Conservation (phyloP, 2,329 filamentous ascomycete species). For the Fusarium newnesense region DNA sequence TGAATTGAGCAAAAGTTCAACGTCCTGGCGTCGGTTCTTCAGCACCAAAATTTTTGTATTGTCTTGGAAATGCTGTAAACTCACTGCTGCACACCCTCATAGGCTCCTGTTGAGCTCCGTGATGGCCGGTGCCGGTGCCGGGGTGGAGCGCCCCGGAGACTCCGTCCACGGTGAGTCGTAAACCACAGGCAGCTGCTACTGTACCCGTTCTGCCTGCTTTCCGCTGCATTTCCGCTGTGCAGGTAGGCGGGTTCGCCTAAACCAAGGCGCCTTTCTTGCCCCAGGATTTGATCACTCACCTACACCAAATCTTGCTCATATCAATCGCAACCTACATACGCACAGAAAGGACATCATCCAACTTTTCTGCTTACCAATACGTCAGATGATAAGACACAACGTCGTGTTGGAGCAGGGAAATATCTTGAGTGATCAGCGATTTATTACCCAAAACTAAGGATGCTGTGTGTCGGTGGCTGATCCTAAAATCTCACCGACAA, state of each 20-base stretch:
- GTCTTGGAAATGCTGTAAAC: background rate
- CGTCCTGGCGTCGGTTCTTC: too few relatives aligned
- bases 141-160: conserved; percentile 25
- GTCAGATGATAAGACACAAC: conserved; percentile 19
- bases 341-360: conserved; percentile 5
- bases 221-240: conserved; percentile 12
- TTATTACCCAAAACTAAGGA: conserved; percentile 7
- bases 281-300: conserved; percentile 24
- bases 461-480: conserved; percentile 23
- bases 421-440: conserved; percentile 32
- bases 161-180: background rate
- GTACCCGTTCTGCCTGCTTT: conserved; percentile 2
- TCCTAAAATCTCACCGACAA: conserved; percentile 35
- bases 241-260: conserved; percentile 18
- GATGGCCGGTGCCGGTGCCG: conserved; percentile 4
- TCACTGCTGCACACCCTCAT: background rate
- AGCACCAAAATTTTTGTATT: too few relatives aligned
- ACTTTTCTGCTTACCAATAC: conserved; percentile 36
- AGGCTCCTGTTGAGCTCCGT: background rate
- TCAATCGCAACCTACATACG: conserved; percentile 16
- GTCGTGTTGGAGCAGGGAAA: conserved; percentile 6
- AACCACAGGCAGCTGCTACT: background rate
- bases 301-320: conserved; percentile 11
- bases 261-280: conserved; percentile 16
- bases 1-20: background rate